phyloP scores from a whole-genome alignment of 2,329 filamentous ascomycete genomes.

The Alternaria angustiovoidea region DNA sequence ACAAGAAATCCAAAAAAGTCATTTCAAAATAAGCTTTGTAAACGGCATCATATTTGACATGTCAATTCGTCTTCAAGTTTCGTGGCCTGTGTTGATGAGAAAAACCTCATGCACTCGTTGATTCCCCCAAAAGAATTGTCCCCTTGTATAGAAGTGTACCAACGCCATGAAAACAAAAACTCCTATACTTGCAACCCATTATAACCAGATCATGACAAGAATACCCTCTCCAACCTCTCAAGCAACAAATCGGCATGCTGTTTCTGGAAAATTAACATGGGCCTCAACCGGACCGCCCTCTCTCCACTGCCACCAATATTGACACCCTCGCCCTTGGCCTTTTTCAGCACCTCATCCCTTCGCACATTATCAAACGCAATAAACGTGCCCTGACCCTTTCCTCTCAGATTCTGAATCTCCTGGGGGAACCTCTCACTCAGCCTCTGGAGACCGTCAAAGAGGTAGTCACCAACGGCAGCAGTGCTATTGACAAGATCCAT shows the following conservation, averaged over 20 bases:
- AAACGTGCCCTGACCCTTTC: slow-evolving; percentile 88
- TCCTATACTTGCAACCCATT: too few relatives aligned
- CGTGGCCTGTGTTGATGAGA: too few relatives aligned
- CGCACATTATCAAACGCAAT: slow-evolving; percentile 88
- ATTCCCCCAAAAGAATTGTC: too few relatives aligned
- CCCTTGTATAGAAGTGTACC: too few relatives aligned
- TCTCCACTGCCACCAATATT: slow-evolving; percentile 87
- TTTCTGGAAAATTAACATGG: slow-evolving; percentile 93
- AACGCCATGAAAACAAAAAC: too few relatives aligned
- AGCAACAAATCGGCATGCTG: slow-evolving; percentile 87
- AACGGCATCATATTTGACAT: too few relatives aligned
- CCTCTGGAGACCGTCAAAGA: slow-evolving; percentile 73
- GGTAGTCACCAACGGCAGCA: slow-evolving; percentile 78
- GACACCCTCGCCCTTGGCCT: slow-evolving; percentile 80
- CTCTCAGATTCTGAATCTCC: slow-evolving; percentile 83
- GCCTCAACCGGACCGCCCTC: slow-evolving; percentile 78
- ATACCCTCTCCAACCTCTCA: slow-evolving; percentile 78
- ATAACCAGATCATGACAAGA: slow-evolving; percentile 49
- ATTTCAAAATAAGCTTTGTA: too few relatives aligned
- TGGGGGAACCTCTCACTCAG: slow-evolving; percentile 76
- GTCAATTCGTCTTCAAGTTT: too few relatives aligned
- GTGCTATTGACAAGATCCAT: slow-evolving; percentile 82
- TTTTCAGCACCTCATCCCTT: slow-evolving; percentile 79
- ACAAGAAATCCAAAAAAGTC: too few relatives aligned
- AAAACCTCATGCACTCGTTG: too few relatives aligned